These are phyloP conservation scores for Brassica carinata DNA, from an alignment of 345 rosid species.

Conservation along the genomic window DNA sequence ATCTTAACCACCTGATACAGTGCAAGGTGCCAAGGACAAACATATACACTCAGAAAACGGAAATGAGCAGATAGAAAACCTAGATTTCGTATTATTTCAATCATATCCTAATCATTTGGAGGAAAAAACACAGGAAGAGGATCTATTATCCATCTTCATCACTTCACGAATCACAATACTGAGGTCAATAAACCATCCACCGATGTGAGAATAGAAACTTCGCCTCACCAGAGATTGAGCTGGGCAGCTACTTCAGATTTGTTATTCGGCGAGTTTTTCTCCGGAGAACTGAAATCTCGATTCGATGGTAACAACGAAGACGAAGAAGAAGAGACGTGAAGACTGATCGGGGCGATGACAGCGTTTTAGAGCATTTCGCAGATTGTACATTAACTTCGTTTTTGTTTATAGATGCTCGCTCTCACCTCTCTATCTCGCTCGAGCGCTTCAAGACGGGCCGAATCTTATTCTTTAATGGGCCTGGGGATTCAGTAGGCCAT, in stretches of 20 bases:
- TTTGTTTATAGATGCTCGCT: conserved; percentile 10
- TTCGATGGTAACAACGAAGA: conserved; percentile 36
- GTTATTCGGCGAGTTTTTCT: not conserved
- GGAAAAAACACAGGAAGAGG: not conserved
- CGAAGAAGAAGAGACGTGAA: conserved; percentile 35
- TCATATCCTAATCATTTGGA: not conserved
- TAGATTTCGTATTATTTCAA: conserved; percentile 33
- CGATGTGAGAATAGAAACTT: conserved; percentile 20
- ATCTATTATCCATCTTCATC: conserved; percentile 20
- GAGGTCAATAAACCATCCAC: conserved; percentile 20
- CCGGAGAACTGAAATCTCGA: conserved; percentile 36
- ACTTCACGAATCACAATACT: conserved; percentile 20
- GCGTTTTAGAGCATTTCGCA: conserved; percentile 33
- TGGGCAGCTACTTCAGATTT: conserved; percentile 30
- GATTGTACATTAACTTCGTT: conserved; percentile 18
- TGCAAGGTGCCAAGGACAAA: not conserved
- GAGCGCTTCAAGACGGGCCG: conserved; percentile 14
- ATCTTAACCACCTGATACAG: not conserved
- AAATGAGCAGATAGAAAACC: conserved; percentile 31
- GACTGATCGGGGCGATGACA: conserved; percentile 45
- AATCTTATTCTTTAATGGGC: not conserved
- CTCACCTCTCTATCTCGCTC: conserved; percentile 15
- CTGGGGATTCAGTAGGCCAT: not conserved
- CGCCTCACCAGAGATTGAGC: conserved; percentile 40
- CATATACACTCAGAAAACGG: not conserved